Base-by-base conservation (phyloP, 305 asterid genomes). In the Fraxinus xanthoxyloides region DNA sequence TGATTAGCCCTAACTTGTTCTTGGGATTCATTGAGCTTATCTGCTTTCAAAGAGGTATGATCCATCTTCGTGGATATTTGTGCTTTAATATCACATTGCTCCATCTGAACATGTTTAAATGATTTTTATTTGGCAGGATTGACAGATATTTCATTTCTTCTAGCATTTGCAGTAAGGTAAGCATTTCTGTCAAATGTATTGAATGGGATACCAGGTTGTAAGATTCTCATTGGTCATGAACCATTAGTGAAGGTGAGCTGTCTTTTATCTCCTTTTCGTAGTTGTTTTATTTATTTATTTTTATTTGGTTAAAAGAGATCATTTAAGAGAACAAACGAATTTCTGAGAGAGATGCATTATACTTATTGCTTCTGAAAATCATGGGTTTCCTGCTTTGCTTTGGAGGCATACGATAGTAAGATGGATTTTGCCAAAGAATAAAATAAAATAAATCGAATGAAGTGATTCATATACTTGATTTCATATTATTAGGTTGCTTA, bases 111-210 rank as follows among this genome's bases (percentile, higher is more conserved):
- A 51, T 80, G 13, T 80, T 48, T 34, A 23, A 32, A 69, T 80
- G 56, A 73, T 72, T 38, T 23, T 61, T 24, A 80, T 70, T 48
- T 48, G 59, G 73, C 83, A 80, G 83, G 83, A 32, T 72, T 73
- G 61, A 51, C 48, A 72, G 51, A 21, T 32, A 72, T 32, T 72
- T 80, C 76, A 72, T 17, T 80, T 48, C 72, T 31, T 54, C 6
- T 4, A 35, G 61, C 26, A 72, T 31, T 72, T 72, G 31, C 83
- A 7, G 12, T 10, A 32, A 80, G 83, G 79, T 72, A 72, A 48
- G 74, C 56, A 31, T 9, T 23, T 48, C 21, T 51, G 36, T 72
- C 67, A 65, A 65, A 65, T 65, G 73, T 3, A 65, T 26, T 26
- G 6, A 26, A 65, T 26, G 32, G 73, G 73, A 9, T 65, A 26